Base-by-base conservation (phyloP, 2,329 filamentous ascomycete species). In the Thelonectria olida region DNA sequence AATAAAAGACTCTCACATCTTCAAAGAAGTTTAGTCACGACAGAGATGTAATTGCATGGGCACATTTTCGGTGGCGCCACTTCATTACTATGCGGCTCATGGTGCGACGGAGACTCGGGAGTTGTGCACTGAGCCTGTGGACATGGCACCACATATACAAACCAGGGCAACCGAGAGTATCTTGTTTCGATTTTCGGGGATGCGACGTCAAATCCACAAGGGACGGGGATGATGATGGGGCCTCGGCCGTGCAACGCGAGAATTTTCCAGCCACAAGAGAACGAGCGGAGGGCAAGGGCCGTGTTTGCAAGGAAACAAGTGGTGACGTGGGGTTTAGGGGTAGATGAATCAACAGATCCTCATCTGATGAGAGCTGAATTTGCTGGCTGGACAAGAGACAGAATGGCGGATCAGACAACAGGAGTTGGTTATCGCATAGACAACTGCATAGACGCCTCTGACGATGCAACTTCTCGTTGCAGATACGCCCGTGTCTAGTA, bases 101-200 rank as follows among this genome's bases (percentile, higher is more conserved):
- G 31, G 31, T 34, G 31, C 10, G 31, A 34, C 31, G 31, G 31
- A 36, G 34, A 20, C n/a, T n/a, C 7, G 7, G 13, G 6, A 34
- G 6, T 34, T 34, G 31, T 34, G 31, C 31, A 13, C 31, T 34
- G n/a, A n/a, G n/a, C n/a, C n/a, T n/a, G n/a, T n/a, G n/a, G n/a
- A 34, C 31, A 34, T 34, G 31, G 31, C 31, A 34, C 31, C 4
- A 34, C 31, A 3, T 34, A 15, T 34, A 6, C 31, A 34, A 34
- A 34, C 5, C 31, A 34, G 31, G 31, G 31, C 12, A 13, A 17
- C 9, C 5, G 17, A 12, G 22, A 42, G 50, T 42, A 38, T 41
- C 22, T 58, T 19, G 54, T 58, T 58, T 58, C 47, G 31, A 51
- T 52, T 34, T 47, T 51, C 28, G 54, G 54, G 22, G 54, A 58